A percentile compares a stretch with the other conserved stretches of the same genome.
These are phyloP conservation scores for Thelonectria discophora DNA, from an alignment of 2,329 filamentous ascomycete species.

Conservation along the genomic window DNA sequence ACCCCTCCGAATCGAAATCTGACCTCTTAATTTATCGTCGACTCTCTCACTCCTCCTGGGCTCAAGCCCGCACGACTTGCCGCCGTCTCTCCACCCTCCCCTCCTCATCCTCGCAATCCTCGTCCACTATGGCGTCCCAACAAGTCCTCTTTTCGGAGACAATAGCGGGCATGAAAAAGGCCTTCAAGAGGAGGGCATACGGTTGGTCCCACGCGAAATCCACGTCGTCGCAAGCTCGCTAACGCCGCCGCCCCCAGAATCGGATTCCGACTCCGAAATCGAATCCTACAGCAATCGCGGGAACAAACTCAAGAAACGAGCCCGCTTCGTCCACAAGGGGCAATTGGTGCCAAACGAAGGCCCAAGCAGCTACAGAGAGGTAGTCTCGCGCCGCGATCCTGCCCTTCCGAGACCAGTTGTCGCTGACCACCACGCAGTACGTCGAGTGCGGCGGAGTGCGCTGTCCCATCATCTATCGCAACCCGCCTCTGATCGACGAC, in stretches of 20 bases:
- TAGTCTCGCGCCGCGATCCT: constrained; percentile 47
- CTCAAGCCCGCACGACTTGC: constrained; percentile 15
- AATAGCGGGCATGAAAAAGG: constrained; percentile 73
- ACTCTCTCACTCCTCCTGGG: constrained; percentile 13
- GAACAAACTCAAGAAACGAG: constrained; percentile 80
- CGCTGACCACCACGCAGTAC: constrained; percentile 57
- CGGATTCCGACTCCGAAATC: constrained; percentile 79
- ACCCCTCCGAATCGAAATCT: constrained; percentile 14
- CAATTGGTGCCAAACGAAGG: constrained; percentile 73
- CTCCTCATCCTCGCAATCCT: constrained; percentile 23
- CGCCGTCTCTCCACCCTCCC: constrained; percentile 33
- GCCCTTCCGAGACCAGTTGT: constrained; percentile 15
- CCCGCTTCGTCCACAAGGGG: constrained; percentile 75
- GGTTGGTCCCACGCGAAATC: constrained; percentile 52
- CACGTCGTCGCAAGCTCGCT: constrained; percentile 13
- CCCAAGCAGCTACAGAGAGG: constrained; percentile 76
- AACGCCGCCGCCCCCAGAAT: constrained; percentile 61
- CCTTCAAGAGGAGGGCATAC: constrained; percentile 70
- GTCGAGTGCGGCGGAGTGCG: constrained; percentile 78
- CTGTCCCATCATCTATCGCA: constrained; percentile 77
- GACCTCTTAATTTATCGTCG: constrained; percentile 11
- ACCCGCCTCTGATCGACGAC: constrained; percentile 76
- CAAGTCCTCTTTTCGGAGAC: constrained; percentile 73
- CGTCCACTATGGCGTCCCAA: constrained; percentile 56
- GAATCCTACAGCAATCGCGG: constrained; percentile 77